A percentile compares a stretch with the other conserved stretches of the same genome.
Conservation (phyloP, 352 stramenopile species). For the Pseudoperonospora humuli region DNA sequence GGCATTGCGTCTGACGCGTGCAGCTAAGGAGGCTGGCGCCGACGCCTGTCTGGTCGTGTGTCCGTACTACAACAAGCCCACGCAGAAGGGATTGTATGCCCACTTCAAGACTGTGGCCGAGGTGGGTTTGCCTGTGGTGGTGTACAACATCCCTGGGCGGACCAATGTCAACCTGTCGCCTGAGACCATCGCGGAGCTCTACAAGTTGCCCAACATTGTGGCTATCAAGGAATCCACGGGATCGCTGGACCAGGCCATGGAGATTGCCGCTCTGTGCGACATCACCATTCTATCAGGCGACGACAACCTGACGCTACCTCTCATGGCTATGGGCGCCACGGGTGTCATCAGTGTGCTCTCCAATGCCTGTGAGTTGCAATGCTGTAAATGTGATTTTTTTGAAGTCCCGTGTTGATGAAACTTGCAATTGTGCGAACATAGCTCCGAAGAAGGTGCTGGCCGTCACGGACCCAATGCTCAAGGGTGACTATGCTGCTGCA, state of each 20-base stretch:
- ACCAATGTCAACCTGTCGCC: slow-evolving; percentile 93
- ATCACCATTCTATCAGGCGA: slow-evolving; percentile 89
- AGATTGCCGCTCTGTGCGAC: slow-evolving; percentile 85
- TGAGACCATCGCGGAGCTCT: slow-evolving; percentile 89
- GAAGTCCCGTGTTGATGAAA: too few relatives aligned
- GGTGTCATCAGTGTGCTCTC: slow-evolving; percentile 89
- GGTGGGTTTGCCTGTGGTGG: slow-evolving; percentile 88
- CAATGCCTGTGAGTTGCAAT: slow-evolving; percentile 61
- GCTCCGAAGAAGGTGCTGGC: slow-evolving; percentile 80
- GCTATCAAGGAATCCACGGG: slow-evolving; percentile 98
- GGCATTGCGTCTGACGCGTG: slow-evolving; percentile 77
- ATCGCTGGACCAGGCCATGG: slow-evolving; percentile 82
- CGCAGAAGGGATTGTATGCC: slow-evolving; percentile 90
- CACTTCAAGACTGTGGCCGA: slow-evolving; percentile 90
- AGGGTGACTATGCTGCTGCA: slow-evolving; percentile 73
- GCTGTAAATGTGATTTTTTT: background rate
- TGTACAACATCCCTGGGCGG: slow-evolving; percentile 97
- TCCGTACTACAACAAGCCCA: slow-evolving; percentile 99
- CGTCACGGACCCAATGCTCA: slow-evolving; percentile 67
- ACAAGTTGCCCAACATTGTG: slow-evolving; percentile 93
- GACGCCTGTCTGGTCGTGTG: slow-evolving; percentile 94
- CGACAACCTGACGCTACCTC: slow-evolving; percentile 85
- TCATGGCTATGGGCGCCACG: slow-evolving; percentile 85
- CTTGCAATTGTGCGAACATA: slow-evolving; percentile 13
- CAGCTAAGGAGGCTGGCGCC: slow-evolving; percentile 88